These are phyloP conservation scores for Cryomyces minteri DNA, from an alignment of 495 filamentous ascomycete genomes.

Conservation along the genomic window DNA sequence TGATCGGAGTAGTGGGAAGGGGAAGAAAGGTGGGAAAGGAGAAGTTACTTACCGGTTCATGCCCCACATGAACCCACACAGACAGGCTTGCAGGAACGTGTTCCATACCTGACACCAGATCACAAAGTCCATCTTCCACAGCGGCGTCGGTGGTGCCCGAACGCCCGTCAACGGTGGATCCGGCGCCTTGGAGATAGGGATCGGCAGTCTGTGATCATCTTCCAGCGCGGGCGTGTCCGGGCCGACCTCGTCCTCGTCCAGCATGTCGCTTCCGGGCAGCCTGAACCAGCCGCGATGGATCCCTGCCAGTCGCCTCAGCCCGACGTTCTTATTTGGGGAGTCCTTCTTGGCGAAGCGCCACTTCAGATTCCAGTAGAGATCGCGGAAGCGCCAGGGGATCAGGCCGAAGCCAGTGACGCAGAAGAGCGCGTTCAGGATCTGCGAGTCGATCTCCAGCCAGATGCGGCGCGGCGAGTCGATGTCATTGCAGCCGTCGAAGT, in stretches of 20 bases:
- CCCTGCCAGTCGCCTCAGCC: slow-evolving; percentile 39
- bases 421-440: slow-evolving; percentile 75
- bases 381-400: slow-evolving; percentile 70
- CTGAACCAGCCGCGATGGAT: slow-evolving; percentile 58
- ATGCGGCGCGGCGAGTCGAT: slow-evolving; percentile 53
- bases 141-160: slow-evolving; percentile 40
- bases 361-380: slow-evolving; percentile 47
- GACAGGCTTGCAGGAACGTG: slow-evolving; percentile 50
- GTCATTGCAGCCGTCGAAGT: slow-evolving; percentile 33
- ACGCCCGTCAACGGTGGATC: slow-evolving; percentile 40
- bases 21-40: not conserved
- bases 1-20: not conserved
- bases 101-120: slow-evolving; percentile 59
- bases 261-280: slow-evolving; percentile 30
- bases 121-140: slow-evolving; percentile 68
- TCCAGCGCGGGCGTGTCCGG: slow-evolving; percentile 10
- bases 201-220: slow-evolving; percentile 30
- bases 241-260: slow-evolving; percentile 9
- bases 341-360: slow-evolving; percentile 32
- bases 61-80: slow-evolving; percentile 69
- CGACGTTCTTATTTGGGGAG: slow-evolving; percentile 24
- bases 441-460: slow-evolving; percentile 75
- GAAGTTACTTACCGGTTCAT: slow-evolving; percentile 29
- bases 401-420: slow-evolving; percentile 76
- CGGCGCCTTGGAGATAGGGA: slow-evolving; percentile 34